Evolutionary conservation across 2,329 filamentous ascomycete species (phyloP).

Genomic region (Raffaelea ambrosiae): DNA sequence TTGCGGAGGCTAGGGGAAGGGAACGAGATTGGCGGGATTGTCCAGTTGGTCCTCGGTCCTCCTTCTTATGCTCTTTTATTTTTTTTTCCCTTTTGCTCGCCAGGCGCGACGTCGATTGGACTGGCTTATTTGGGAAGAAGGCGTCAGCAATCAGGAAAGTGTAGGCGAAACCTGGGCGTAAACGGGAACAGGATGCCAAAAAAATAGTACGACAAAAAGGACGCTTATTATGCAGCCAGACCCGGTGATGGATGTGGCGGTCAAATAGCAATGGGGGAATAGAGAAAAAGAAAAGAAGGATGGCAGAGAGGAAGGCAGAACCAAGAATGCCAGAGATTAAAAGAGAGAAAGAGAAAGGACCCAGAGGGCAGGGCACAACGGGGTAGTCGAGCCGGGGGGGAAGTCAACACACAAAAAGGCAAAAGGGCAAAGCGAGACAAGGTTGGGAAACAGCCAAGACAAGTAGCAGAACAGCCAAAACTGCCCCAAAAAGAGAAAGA

Average conservation of each 20-base stretch:
- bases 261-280: not conserved
- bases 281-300: not conserved
- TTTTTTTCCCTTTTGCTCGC: too few relatives aligned
- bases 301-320: not conserved
- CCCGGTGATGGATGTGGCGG: not conserved
- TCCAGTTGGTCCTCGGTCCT: not conserved
- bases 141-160: not conserved
- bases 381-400: too few relatives aligned
- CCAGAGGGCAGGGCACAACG: not conserved
- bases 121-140: not conserved
- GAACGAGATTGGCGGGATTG: not conserved
- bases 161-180: conserved; percentile 1
- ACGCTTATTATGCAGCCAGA: not conserved
- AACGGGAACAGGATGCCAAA: not conserved
- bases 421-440: too few relatives aligned
- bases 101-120: too few relatives aligned
- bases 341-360: not conserved
- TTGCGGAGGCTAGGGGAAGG: not conserved
- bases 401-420: too few relatives aligned
- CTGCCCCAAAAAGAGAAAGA: too few relatives aligned
- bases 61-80: not conserved
- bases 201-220: not conserved
- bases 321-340: not conserved
- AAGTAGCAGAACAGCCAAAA: too few relatives aligned
- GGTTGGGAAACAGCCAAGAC: too few relatives aligned